phyloP scores from a whole-genome alignment of 73 alveolate genomes.

The Breviolum minutum region DNA sequence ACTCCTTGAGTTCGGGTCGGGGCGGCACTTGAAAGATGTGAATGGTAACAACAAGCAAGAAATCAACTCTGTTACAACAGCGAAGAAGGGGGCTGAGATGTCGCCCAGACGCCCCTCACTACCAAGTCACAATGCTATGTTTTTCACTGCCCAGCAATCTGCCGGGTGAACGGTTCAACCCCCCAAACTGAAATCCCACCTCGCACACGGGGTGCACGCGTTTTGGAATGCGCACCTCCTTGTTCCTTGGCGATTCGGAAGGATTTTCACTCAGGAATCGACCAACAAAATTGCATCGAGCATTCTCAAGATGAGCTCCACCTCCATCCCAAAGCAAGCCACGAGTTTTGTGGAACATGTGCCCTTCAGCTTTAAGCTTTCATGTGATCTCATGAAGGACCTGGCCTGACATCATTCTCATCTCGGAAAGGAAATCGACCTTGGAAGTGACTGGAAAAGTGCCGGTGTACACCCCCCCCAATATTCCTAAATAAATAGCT shows the following conservation, averaged over 20 bases:
- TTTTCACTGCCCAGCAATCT: no score
- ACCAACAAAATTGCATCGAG: neutral
- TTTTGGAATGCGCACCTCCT: slow-evolving; percentile 85
- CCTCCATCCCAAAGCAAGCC: neutral
- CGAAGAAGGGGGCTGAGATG: no score
- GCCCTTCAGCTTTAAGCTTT: neutral
- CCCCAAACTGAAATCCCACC: neutral
- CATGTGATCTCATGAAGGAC: neutral
- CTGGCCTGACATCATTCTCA: slow-evolving; percentile 84
- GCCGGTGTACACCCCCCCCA: no score
- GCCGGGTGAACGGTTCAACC: no score
- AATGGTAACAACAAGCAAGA: no score
- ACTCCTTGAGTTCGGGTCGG: slow-evolving; percentile 77
- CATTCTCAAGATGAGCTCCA: no score
- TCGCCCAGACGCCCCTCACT: no score
- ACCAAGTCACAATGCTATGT: no score
- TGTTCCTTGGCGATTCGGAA: slow-evolving; percentile 29
- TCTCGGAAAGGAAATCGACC: slow-evolving; percentile 88
- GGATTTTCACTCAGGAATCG: neutral
- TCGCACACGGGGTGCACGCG: slow-evolving; percentile 94
- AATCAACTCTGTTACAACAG: no score
- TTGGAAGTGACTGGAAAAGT: neutral
- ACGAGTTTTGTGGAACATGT: neutral
- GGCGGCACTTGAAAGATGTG: no score
- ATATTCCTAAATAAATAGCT: no score